Conservation (phyloP, 805 yeast species). For the Jamesozyma gamospora region DNA sequence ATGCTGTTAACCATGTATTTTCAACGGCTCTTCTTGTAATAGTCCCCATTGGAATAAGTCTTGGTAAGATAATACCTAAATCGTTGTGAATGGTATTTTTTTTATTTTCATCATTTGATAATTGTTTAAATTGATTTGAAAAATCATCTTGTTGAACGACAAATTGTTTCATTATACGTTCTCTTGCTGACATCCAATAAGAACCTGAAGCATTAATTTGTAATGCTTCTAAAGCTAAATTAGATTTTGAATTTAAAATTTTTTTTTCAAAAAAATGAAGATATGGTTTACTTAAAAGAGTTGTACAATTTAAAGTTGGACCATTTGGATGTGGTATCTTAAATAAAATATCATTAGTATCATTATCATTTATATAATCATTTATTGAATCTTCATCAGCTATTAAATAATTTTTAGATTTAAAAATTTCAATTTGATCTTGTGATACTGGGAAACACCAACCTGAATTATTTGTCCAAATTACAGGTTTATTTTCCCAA, state of each 20-base stretch:
- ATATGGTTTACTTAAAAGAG: constrained; percentile 69
- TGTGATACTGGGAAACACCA: constrained; percentile 72
- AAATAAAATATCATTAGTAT: constrained; percentile 31
- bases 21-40: constrained; percentile 94
- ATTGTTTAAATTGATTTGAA: constrained; percentile 15
- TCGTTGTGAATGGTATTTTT: background rate
- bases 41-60: constrained; percentile 88
- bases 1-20: constrained; percentile 95
- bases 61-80: constrained; percentile 74
- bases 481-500: constrained; percentile 79
- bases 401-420: constrained; percentile 29
- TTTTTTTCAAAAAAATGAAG: constrained; percentile 64
- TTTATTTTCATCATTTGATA: background rate
- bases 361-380: constrained; percentile 3
- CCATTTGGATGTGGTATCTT: constrained; percentile 89
- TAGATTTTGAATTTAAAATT: constrained; percentile 56
- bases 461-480: constrained; percentile 71
- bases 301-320: constrained; percentile 58
- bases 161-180: constrained; percentile 74
- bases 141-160: constrained; percentile 49
- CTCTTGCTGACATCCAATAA: constrained; percentile 89
- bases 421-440: constrained; percentile 23
- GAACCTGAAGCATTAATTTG: constrained; percentile 70
- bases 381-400: constrained; percentile 15
- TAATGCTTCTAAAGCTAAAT: constrained; percentile 67